Percentiles rank a stretch among this genome's conserved stretches.
Conservation (phyloP, 768 basidiomycete genomes). For the Hemileccinum rubropunctum region DNA sequence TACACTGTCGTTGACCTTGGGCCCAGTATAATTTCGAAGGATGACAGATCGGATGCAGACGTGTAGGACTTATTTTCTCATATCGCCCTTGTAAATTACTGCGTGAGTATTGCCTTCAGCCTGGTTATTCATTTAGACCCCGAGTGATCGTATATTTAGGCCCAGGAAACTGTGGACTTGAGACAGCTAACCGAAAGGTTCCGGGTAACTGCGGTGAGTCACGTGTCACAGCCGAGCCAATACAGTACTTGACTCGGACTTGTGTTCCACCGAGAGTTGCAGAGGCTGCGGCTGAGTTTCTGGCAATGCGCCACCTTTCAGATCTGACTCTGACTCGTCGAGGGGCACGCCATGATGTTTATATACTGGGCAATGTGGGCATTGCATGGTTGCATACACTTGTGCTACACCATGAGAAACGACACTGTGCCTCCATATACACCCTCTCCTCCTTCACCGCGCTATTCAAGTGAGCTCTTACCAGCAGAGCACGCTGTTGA, state of each 20-base stretch:
- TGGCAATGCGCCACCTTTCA: background rate
- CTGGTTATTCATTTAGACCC: background rate
- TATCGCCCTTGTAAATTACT: background rate
- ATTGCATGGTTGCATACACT: background rate
- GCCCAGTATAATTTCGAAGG: slow-evolving; percentile 51
- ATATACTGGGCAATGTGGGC: background rate
- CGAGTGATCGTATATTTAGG: background rate
- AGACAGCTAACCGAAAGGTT: background rate
- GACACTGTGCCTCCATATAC: slow-evolving; percentile 47
- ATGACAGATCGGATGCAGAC: slow-evolving; percentile 38
- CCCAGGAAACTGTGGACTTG: too few relatives aligned
- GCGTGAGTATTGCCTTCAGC: background rate
- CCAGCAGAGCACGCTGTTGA: slow-evolving; percentile 51
- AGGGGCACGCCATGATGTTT: background rate
- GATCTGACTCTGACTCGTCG: slow-evolving; percentile 6
- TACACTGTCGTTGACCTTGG: slow-evolving; percentile 84
- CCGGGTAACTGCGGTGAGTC: background rate
- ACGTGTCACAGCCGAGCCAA: background rate
- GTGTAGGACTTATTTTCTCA: slow-evolving; percentile 5
- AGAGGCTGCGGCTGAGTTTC: background rate
- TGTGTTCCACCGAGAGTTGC: too few relatives aligned
- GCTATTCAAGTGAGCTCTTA: slow-evolving; percentile 51
- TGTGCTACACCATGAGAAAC: slow-evolving; percentile 2
- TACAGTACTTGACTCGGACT: background rate
- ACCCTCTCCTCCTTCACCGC: slow-evolving; percentile 49